These are phyloP conservation scores for Skeletonema menzelii DNA, from an alignment of 108 stramenopile species.

Conservation along the genomic window DNA sequence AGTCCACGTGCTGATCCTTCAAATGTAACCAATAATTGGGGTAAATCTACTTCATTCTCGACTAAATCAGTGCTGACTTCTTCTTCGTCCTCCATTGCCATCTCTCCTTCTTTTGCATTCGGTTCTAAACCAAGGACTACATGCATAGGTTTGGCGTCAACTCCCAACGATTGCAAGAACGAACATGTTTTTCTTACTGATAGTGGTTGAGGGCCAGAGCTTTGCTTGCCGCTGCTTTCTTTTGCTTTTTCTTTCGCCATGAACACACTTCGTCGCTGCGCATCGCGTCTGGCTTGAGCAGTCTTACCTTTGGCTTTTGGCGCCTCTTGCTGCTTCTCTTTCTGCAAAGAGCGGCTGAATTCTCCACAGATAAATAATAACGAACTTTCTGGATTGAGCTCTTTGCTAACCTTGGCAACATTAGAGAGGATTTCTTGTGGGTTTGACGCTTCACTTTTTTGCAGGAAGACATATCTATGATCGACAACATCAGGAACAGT, in stretches of 20 bases:
- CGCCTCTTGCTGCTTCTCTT: slow-evolving; percentile 34
- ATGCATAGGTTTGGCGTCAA: slow-evolving; percentile 59
- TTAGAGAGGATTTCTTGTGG: slow-evolving; percentile 27
- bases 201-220: slow-evolving; percentile 29
- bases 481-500: slow-evolving; percentile 55
- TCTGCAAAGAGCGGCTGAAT: slow-evolving; percentile 49
- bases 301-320: slow-evolving; percentile 31
- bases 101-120: slow-evolving; percentile 34
- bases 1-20: slow-evolving; percentile 75
- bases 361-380: slow-evolving; percentile 61
- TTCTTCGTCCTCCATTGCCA: slow-evolving; percentile 9
- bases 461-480: slow-evolving; percentile 45
- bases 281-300: slow-evolving; percentile 34
- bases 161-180: slow-evolving; percentile 42
- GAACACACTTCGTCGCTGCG: slow-evolving; percentile 12
- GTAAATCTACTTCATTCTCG: slow-evolving; percentile 30
- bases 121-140: slow-evolving; percentile 56
- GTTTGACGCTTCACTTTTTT: slow-evolving; percentile 28
- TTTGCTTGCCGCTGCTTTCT: not conserved
- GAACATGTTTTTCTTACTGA: slow-evolving; percentile 55
- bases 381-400: slow-evolving; percentile 36
- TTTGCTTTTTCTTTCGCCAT: slow-evolving; percentile 23
- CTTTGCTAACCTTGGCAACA: slow-evolving; percentile 32
- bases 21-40: slow-evolving; percentile 66
- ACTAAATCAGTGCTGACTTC: not conserved